A percentile compares a stretch with the other conserved stretches of the same genome.
Evolutionary conservation across 345 rosid genomes (phyloP).

Genomic region (Murraya paniculata): DNA sequence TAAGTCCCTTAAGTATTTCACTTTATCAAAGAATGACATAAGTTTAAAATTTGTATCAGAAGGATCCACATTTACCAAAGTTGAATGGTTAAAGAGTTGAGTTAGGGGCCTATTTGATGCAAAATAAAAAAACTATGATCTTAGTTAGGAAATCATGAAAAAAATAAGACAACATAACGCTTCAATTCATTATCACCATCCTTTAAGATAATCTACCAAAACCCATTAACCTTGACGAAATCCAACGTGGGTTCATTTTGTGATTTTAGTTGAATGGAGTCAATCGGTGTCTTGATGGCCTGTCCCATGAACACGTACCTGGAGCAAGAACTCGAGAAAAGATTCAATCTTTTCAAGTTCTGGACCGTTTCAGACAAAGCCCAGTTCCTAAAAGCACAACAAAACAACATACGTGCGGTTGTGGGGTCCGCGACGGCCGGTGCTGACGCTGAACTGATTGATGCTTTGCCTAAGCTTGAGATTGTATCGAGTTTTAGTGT

Average conservation of each 20-base stretch:
- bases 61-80: too few relatives aligned
- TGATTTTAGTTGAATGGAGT: conserved; percentile 25
- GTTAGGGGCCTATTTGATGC: too few relatives aligned
- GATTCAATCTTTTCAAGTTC: conserved; percentile 44
- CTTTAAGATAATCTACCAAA: background rate
- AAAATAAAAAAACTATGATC: too few relatives aligned
- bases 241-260: background rate
- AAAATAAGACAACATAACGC: background rate
- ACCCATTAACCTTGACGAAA: background rate
- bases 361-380: conserved; percentile 35
- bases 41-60: too few relatives aligned
- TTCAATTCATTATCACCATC: background rate
- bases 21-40: too few relatives aligned
- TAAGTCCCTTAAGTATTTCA: too few relatives aligned
- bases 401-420: conserved; percentile 38
- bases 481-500: conserved; percentile 60
- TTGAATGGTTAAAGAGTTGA: too few relatives aligned
- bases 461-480: conserved; percentile 50
- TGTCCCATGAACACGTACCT: conserved; percentile 49
- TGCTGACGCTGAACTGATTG: conserved; percentile 53
- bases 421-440: conserved; percentile 43
- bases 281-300: conserved; percentile 49
- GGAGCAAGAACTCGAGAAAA: conserved; percentile 44
- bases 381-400: conserved; percentile 30
- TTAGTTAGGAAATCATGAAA: too few relatives aligned